A percentile compares a stretch with the other conserved stretches of the same genome.
Conservation (phyloP, 345 rosid species). For the Ceriops decandra region DNA sequence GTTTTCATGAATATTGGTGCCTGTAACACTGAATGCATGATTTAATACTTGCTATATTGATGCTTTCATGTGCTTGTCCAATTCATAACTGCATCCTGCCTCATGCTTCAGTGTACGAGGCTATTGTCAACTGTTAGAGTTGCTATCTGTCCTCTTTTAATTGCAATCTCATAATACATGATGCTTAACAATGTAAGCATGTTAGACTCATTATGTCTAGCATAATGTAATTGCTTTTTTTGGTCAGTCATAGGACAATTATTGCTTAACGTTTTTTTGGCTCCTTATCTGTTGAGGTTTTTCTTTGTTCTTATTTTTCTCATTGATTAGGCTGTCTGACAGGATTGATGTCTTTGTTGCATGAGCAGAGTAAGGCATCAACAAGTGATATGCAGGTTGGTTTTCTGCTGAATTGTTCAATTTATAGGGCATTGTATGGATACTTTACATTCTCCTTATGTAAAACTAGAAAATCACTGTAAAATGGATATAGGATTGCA, state of each 20-base stretch:
- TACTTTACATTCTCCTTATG: not conserved
- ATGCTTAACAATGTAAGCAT: not conserved
- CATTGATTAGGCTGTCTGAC: constrained; percentile 72
- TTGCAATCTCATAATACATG: not conserved
- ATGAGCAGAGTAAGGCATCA: constrained; percentile 60
- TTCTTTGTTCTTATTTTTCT: constrained; percentile 41
- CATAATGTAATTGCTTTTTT: not conserved
- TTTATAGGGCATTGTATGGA: too few species aligned
- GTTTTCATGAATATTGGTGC: not conserved
- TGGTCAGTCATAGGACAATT: not conserved
- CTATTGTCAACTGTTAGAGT: not conserved
- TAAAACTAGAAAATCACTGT: too few species aligned
- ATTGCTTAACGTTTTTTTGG: not conserved
- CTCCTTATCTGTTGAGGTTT: constrained; percentile 20
- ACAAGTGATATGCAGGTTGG: constrained; percentile 79
- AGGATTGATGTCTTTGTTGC: constrained; percentile 64
- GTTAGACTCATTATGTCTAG: not conserved
- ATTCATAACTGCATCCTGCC: not conserved
- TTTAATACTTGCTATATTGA: not conserved
- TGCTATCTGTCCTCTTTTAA: not conserved
- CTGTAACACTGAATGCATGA: not conserved
- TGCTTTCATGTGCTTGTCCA: not conserved
- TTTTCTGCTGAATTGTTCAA: constrained; percentile 16
- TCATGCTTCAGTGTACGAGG: too few species aligned
- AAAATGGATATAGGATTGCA: too few species aligned